Conservation (phyloP, 257 asterid species). For the Penstemon eatonii region DNA sequence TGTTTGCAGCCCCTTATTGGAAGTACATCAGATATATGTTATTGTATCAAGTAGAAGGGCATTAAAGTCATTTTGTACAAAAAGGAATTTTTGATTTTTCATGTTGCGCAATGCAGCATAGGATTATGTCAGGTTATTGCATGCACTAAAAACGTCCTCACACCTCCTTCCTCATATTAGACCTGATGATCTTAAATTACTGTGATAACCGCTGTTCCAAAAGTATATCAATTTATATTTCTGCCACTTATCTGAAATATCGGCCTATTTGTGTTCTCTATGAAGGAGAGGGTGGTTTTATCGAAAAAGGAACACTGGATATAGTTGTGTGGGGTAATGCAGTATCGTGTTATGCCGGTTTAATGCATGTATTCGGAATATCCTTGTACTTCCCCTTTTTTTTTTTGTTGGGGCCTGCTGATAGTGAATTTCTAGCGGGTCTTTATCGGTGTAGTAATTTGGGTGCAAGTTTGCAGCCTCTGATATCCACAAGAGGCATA, state of each 20-base stretch:
- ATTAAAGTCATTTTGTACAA: constrained; percentile 2
- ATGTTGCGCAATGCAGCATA: constrained; percentile 7
- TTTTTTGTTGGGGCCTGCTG: constrained; percentile 3
- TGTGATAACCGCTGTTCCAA: constrained; percentile 21
- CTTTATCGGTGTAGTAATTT: constrained; percentile 7
- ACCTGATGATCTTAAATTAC: constrained; percentile 4
- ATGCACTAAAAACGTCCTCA: constrained; percentile 10
- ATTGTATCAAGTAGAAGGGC: constrained; percentile 17
- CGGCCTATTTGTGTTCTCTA: background rate
- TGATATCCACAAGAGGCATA: constrained; percentile 13
- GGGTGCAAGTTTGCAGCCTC: constrained; percentile 24
- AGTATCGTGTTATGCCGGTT: constrained; percentile 8
- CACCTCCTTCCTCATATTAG: constrained; percentile 21
- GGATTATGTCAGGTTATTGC: constrained; percentile 18
- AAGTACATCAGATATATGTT: background rate
- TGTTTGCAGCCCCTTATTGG: background rate
- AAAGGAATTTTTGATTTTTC: constrained; percentile 5
- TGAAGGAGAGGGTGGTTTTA: constrained; percentile 18
- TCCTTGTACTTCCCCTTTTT: background rate
- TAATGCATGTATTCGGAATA: background rate
- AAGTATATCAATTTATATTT: constrained; percentile 28
- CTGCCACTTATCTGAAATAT: constrained; percentile 7
- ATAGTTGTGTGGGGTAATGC: constrained; percentile 4
- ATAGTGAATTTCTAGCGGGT: constrained; percentile 21
- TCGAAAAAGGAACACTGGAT: background rate